Base-by-base conservation (phyloP, 768 basidiomycete species). In the Sporobolomyces roseus region DNA sequence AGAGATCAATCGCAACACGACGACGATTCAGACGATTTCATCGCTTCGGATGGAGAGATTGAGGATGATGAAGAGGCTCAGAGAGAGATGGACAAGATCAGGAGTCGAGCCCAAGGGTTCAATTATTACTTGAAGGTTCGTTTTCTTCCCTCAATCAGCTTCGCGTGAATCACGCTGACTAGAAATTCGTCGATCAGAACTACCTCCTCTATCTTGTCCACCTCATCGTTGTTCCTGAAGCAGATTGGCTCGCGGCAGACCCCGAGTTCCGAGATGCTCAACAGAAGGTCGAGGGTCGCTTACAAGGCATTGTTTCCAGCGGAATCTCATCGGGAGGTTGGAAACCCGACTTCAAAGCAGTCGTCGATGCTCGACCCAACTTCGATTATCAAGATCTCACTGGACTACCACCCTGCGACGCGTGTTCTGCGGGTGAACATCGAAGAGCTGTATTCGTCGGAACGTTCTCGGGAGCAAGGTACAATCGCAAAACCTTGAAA, bases 131-230 rank as follows among this genome's bases (percentile, higher is more conserved):
- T 61, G 56, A 60, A 60, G 45, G 58, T 60, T 2, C 3, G 43
- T 41, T 46, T 45, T 27, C 4, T 30, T 51, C 25, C 36, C 30
- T 49, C 27, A 9, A 6, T 12, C 48, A 13, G 29, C 30, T 19
- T 21, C 14, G 10, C 17, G 38, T 17, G 17, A 25, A 25, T 19
- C 38, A 35, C 1, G n/a, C 62, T 46, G 30, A 54, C 38, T 12
- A 30, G n/a, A 2, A 19, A 32, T 25, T 29, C 23, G 25, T 12
- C 33, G 29, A 9, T 4, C 48, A 70, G 69, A 58, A 53, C 43
- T 70, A 70, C 61, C 53, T 66, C 27, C 10, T n/a, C 25, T 63
- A 48, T 49, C 41, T 70, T 32, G 49, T 70, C 36, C 61, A 66
- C 55, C 25, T 43, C 32, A 54, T 63, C 49, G 45, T 58, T 38